Base-by-base conservation (phyloP, 1,284 basidiomycete genomes). In the Phellopilus nigrolimitatus region DNA sequence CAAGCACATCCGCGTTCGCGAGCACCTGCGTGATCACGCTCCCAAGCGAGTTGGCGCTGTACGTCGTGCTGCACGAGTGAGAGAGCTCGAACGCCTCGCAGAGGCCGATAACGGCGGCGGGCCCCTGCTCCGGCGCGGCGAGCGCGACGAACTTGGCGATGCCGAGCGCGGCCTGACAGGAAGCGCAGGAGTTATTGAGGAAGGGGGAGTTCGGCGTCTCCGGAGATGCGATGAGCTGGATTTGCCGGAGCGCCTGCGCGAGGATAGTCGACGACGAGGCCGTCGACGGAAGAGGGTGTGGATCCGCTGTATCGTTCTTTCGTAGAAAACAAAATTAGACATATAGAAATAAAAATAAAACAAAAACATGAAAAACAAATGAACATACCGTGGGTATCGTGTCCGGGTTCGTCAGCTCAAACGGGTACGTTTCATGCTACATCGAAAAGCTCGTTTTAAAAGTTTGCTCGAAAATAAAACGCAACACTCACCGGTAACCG, bases 61-160 rank as follows among this genome's bases (percentile, higher is more conserved):
- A 80, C 15, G 66, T 72, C 7, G 68, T 65, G 50, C 68, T 69
- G 62, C 84, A 88, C 22, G 68, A 69, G n/a, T 63, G 68, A 13
- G 75, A 72, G 62, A 81, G 75, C 45, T 73, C 67, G 64, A 83
- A 82, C 45, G 71, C 65, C 54, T 84, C 69, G 69, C 88, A 91
- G 30, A 88, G 64, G 4, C 71, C 68, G 15, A 84, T 71, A 5
- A 80, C 68, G 21, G 88, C 69, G 2, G 64, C 68, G 2, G 87
- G 77, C 1, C 82, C 80, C 56, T 81, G 66, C 30, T 79, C 68
- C 2, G 87, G 84, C 17, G 78, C 76, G n/a, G 80, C 78, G 43
- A 84, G 65, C 0, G 82, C 74, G 33, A 88, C 70, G 58, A 84
- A 78, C 62, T 90, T 88, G 54, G 74, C 80, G 21, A 80, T 67